Percentiles rank a stretch among this genome's conserved stretches.
phyloP scores from a whole-genome alignment of 768 basidiomycete species.

The Rhodotorula sphaerocarpa region DNA sequence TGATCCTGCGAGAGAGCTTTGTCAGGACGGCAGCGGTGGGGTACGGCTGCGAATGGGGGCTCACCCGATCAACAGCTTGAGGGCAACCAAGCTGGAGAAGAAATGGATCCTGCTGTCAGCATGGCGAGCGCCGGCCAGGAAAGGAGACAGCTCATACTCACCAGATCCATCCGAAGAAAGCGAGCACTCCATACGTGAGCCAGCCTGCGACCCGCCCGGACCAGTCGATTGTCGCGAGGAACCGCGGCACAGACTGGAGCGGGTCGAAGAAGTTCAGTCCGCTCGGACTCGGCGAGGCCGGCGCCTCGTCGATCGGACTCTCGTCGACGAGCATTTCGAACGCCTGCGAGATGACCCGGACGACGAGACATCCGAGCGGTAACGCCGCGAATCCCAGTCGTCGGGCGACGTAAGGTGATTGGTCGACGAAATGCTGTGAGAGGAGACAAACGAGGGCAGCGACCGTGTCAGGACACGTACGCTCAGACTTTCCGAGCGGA shows the following conservation, averaged over 20 bases:
- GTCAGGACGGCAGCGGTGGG: neutral
- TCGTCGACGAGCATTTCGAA: constrained; percentile 44
- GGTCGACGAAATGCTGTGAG: constrained; percentile 76
- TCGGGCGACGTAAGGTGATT: constrained; percentile 86
- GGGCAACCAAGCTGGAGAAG: constrained; percentile 42
- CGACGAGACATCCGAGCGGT: constrained; percentile 70
- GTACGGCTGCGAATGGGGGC: neutral
- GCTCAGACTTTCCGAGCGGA: too few species aligned
- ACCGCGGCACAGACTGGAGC: too few species aligned
- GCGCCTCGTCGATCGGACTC: constrained; percentile 32
- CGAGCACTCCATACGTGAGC: constrained; percentile 43
- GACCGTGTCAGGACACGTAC: too few species aligned
- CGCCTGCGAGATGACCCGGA: constrained; percentile 46
- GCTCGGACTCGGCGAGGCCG: too few species aligned
- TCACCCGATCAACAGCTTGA: constrained; percentile 81
- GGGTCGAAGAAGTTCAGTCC: too few species aligned
- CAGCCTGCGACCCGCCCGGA: constrained; percentile 4
- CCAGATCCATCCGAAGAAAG: constrained; percentile 75
- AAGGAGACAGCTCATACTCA: constrained; percentile 43
- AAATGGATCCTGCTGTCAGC: neutral
- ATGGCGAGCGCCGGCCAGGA: neutral
- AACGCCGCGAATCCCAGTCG: constrained; percentile 87
- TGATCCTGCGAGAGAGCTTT: constrained; percentile 33
- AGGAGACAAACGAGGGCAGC: neutral
- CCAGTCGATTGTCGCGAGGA: neutral